Percentiles rank a stretch among this genome's conserved stretches.
Conservation (phyloP, 768 basidiomycete species). For the Calvatia gigantea region DNA sequence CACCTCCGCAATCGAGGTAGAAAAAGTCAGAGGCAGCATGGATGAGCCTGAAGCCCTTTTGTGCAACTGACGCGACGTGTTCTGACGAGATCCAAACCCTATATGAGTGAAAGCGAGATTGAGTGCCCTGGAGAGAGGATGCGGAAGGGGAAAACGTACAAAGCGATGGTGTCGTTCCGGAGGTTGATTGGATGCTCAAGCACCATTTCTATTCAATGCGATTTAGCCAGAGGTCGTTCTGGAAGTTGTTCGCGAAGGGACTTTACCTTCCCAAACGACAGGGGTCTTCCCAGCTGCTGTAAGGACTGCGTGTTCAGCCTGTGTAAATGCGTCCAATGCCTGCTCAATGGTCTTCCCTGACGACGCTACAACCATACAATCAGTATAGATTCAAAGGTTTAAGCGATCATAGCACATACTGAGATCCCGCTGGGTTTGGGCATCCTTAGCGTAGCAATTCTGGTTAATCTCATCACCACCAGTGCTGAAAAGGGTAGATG, state of each 20-base stretch:
- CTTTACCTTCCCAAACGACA: constrained; percentile 76
- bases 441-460: constrained; percentile 63
- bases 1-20: constrained; percentile 78
- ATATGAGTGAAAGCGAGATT: neutral
- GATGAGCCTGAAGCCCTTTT: constrained; percentile 58
- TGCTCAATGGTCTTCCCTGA: constrained; percentile 54
- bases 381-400: neutral
- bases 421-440: constrained; percentile 53
- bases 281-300: constrained; percentile 61
- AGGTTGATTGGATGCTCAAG: constrained; percentile 46
- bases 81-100: constrained; percentile 74
- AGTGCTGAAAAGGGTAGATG: constrained; percentile 65
- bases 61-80: constrained; percentile 55
- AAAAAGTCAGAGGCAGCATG: constrained; percentile 75
- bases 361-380: neutral
- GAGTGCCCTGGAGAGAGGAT: neutral
- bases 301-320: constrained; percentile 56
- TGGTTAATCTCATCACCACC: constrained; percentile 82
- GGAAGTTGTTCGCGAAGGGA: neutral
- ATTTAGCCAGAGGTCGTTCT: constrained; percentile 19
- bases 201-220: constrained; percentile 58
- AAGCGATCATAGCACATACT: constrained; percentile 14
- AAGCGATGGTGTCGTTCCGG: constrained; percentile 50
- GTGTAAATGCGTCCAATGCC: constrained; percentile 61
- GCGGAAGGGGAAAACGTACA: constrained; percentile 33